These are phyloP conservation scores for Cladosporium sp. DNA, from an alignment of 2,329 filamentous ascomycete species.

Conservation along the genomic window DNA sequence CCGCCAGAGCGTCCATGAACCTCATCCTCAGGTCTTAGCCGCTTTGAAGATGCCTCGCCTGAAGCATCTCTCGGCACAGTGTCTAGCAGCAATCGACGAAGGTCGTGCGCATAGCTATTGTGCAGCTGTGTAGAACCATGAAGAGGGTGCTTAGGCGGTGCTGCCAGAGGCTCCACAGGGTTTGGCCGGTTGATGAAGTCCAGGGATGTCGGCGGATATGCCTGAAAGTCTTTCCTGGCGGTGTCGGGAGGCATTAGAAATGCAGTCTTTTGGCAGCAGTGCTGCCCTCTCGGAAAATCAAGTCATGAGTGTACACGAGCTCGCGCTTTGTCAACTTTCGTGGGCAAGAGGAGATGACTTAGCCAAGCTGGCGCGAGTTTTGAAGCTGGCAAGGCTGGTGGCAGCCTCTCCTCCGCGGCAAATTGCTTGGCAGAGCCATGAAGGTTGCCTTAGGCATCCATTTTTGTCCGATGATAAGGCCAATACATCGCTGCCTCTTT, in stretches of 20 bases:
- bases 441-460: conserved; percentile 1
- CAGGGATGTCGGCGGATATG: conserved; percentile 26
- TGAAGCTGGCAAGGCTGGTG: background rate
- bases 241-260: conserved; percentile 1
- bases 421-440: conserved; percentile 2
- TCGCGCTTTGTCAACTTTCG: background rate
- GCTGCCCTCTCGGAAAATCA: background rate
- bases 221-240: conserved; percentile 11
- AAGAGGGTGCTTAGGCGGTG: conserved; percentile 34
- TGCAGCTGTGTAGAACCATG: conserved; percentile 35
- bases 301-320: background rate
- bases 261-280: background rate
- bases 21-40: conserved; percentile 27
- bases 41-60: conserved; percentile 34
- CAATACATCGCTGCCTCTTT: background rate
- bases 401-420: background rate
- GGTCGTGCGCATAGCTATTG: conserved; percentile 29
- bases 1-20: conserved; percentile 13
- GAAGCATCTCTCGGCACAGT: conserved; percentile 35
- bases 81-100: conserved; percentile 32
- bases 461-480: background rate
- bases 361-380: conserved; percentile 10
- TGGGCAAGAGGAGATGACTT: background rate
- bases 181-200: conserved; percentile 34
- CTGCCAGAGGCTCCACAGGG: conserved; percentile 37